Percentiles rank a stretch among this genome's conserved stretches.
These are phyloP conservation scores for Oryza nivara DNA, from an alignment of 176 grass and related monocot genomes.

Conservation along the genomic window DNA sequence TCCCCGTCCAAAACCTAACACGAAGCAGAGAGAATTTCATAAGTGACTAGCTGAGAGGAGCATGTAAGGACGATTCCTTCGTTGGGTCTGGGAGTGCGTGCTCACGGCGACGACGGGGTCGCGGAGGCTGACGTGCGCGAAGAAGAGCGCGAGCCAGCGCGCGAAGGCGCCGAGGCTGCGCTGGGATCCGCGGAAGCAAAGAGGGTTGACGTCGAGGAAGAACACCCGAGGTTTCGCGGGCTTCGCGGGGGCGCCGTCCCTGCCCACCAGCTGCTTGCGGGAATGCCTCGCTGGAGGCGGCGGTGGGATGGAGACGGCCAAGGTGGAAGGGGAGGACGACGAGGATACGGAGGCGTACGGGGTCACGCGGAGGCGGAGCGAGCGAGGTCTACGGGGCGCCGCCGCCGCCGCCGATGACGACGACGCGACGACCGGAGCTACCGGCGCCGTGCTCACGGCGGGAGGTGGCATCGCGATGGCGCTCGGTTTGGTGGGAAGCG, in stretches of 20 bases:
- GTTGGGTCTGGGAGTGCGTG: neutral
- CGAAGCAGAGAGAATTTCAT: neutral
- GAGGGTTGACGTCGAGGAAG: conserved; percentile 79
- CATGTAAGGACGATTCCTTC: neutral
- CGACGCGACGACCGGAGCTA: conserved; percentile 59
- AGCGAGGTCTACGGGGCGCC: conserved; percentile 34
- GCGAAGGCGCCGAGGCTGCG: conserved; percentile 70
- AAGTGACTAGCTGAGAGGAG: neutral
- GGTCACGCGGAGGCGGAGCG: conserved; percentile 55
- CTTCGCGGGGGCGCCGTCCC: conserved; percentile 28
- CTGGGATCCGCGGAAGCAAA: conserved; percentile 72
- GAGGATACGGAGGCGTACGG: conserved; percentile 61
- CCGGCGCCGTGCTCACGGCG: neutral
- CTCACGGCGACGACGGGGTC: conserved; percentile 80
- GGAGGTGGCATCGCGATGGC: neutral
- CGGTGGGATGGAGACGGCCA: neutral
- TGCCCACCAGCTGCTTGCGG: conserved; percentile 46
- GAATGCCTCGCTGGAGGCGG: conserved; percentile 51
- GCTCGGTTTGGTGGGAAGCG: conserved; percentile 9
- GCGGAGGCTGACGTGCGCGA: conserved; percentile 72
- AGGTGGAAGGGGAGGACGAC: conserved; percentile 39
- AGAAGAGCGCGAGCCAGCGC: conserved; percentile 78
- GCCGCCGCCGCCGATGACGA: conserved; percentile 32
- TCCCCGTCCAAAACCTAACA: conserved; percentile 81
- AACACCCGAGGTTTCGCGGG: conserved; percentile 47